Percentiles rank a stretch among this genome's conserved stretches.
These are phyloP conservation scores for Penicillium cinerascens DNA, from an alignment of 495 filamentous ascomycete species.

Conservation along the genomic window DNA sequence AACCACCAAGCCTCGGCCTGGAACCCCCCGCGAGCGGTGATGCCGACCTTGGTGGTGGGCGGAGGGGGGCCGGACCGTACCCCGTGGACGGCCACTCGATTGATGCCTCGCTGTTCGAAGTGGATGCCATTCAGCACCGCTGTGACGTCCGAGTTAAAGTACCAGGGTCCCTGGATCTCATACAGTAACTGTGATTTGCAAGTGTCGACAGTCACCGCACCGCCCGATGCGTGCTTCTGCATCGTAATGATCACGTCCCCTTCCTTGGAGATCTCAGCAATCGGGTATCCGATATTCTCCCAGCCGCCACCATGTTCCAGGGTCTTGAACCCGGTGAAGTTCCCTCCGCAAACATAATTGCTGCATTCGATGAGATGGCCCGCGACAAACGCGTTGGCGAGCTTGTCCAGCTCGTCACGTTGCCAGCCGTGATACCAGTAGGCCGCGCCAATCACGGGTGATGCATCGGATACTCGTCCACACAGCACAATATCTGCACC, in stretches of 20 bases:
- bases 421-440: constrained; percentile 48
- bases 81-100: constrained; percentile 31
- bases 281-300: constrained; percentile 53
- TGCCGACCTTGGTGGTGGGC: constrained; percentile 54
- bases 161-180: constrained; percentile 58
- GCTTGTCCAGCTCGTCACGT: constrained; percentile 39
- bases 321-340: constrained; percentile 55
- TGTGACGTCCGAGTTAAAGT: constrained; percentile 56
- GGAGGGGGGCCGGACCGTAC: constrained; percentile 41
- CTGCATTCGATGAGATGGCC: constrained; percentile 57
- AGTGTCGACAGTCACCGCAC: constrained; percentile 46
- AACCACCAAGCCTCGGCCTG: constrained; percentile 45
- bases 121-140: constrained; percentile 47
- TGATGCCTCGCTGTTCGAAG: constrained; percentile 41
- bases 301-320: constrained; percentile 36
- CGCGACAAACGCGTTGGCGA: constrained; percentile 51
- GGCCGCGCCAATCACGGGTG: constrained; percentile 50
- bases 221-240: constrained; percentile 33
- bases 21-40: constrained; percentile 47
- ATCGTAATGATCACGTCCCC: constrained; percentile 48
- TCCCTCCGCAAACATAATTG: constrained; percentile 53
- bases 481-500: constrained; percentile 59
- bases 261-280: constrained; percentile 52
- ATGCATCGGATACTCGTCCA: constrained; percentile 54
- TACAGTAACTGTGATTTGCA: constrained; percentile 55